phyloP scores from a whole-genome alignment of 2,329 filamentous ascomycete genomes.

The Alternaria sp. region DNA sequence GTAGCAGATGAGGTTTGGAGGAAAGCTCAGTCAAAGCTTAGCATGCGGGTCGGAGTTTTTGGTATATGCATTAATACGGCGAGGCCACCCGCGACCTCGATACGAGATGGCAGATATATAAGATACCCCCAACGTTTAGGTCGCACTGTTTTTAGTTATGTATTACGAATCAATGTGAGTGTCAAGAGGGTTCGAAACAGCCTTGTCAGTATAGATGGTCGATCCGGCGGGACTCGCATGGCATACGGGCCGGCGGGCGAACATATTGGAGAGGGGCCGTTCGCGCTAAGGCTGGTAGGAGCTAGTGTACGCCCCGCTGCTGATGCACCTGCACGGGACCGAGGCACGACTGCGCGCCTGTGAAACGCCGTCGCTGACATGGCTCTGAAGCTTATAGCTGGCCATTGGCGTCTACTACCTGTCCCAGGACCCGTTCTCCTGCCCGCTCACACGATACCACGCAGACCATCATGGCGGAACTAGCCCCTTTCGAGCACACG shows the following conservation, averaged over 20 bases:
- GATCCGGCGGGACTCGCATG: not conserved
- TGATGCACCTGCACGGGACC: conserved; percentile 1
- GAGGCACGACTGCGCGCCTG: conserved; percentile 12
- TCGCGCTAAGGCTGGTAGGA: not conserved
- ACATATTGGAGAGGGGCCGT: not conserved
- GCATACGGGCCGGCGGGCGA: not conserved
- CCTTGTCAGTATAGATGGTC: not conserved
- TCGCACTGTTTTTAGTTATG: too few relatives aligned
- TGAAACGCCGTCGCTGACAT: not conserved
- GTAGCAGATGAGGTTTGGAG: not conserved
- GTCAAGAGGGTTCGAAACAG: not conserved
- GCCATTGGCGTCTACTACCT: not conserved
- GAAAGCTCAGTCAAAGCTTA: not conserved
- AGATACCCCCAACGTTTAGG: too few relatives aligned
- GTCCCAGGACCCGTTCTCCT: not conserved
- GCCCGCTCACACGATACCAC: not conserved
- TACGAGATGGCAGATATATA: too few relatives aligned
- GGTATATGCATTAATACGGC: not conserved
- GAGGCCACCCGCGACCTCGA: not conserved
- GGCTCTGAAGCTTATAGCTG: conserved; percentile 6
- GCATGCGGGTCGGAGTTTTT: not conserved
- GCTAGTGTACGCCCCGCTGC: not conserved
- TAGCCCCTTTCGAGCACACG: conserved; percentile 47
- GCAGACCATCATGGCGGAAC: conserved; percentile 11
- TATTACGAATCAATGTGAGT: too few relatives aligned